These are phyloP conservation scores for Oldenlandia corymbosa DNA, from an alignment of 257 asterid species.

Conservation along the genomic window DNA sequence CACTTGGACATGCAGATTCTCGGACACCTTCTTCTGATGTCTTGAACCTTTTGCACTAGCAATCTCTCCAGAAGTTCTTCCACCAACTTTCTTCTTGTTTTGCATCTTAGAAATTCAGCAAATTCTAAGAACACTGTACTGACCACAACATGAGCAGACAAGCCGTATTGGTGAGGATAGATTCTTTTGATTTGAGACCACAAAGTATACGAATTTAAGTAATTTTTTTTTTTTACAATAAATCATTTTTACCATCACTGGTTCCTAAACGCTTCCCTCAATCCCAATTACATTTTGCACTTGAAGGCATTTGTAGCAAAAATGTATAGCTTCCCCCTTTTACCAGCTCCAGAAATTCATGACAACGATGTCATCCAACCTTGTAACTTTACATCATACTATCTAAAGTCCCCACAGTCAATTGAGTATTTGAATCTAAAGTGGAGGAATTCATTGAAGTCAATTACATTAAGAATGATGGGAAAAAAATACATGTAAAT, in stretches of 20 bases:
- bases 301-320: not conserved
- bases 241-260: no score
- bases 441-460: not conserved
- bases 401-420: no score
- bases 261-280: no score
- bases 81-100: constrained; percentile 55
- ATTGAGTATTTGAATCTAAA: not conserved
- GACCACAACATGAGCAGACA: not conserved
- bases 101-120: constrained; percentile 48
- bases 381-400: no score
- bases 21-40: constrained; percentile 54
- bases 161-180: not conserved
- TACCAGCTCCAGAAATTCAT: not conserved
- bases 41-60: constrained; percentile 59
- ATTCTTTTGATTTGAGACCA: not conserved
- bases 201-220: no score
- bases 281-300: not conserved
- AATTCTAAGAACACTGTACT: not conserved
- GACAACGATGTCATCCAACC: no score
- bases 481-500: not conserved
- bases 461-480: not conserved
- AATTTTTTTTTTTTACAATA: no score
- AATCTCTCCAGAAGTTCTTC: constrained; percentile 48
- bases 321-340: not conserved
- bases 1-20: constrained; percentile 52